These are phyloP conservation scores for Pseudonitzschia multistriata DNA, from an alignment of 108 stramenopile genomes.

Conservation along the genomic window DNA sequence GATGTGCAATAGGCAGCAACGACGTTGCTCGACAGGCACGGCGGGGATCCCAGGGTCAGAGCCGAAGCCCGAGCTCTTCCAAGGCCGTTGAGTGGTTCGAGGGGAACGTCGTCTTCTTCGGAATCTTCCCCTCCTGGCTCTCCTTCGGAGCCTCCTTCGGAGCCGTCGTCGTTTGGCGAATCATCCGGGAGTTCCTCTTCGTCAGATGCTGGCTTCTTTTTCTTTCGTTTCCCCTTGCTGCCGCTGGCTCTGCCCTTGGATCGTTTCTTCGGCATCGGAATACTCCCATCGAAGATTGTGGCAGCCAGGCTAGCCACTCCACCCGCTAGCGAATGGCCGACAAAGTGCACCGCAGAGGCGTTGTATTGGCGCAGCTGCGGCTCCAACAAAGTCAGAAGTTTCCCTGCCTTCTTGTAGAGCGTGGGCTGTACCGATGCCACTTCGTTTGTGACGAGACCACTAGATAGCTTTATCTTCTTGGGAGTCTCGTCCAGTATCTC, in stretches of 20 bases:
- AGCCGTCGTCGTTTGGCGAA: neutral
- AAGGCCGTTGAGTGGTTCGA: slow-evolving; percentile 39
- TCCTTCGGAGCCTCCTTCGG: slow-evolving; percentile 7
- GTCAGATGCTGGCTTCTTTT: slow-evolving; percentile 5
- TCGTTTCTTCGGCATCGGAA: slow-evolving; percentile 49
- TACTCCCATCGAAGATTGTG: slow-evolving; percentile 65
- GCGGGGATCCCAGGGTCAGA: slow-evolving; percentile 69
- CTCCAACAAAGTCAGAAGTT: slow-evolving; percentile 42
- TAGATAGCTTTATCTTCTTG: slow-evolving; percentile 29
- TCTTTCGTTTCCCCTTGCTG: slow-evolving; percentile 17
- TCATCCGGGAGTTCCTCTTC: neutral
- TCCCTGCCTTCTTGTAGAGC: slow-evolving; percentile 58
- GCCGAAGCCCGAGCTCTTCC: slow-evolving; percentile 66
- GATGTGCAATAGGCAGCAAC: slow-evolving; percentile 64
- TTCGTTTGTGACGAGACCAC: slow-evolving; percentile 46
- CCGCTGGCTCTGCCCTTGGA: slow-evolving; percentile 5
- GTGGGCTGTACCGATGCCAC: slow-evolving; percentile 61
- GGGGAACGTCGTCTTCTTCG: slow-evolving; percentile 4
- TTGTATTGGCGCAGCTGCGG: slow-evolving; percentile 32
- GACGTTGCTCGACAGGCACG: slow-evolving; percentile 71
- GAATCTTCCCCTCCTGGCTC: slow-evolving; percentile 4
- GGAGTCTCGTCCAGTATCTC: slow-evolving; percentile 23
- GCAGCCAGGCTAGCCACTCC: slow-evolving; percentile 74
- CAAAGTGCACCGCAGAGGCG: slow-evolving; percentile 69
- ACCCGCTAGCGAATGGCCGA: slow-evolving; percentile 75